A percentile compares a stretch with the other conserved stretches of the same genome.
phyloP scores from a whole-genome alignment of 441 rosid species.

The Daphne laureola region DNA sequence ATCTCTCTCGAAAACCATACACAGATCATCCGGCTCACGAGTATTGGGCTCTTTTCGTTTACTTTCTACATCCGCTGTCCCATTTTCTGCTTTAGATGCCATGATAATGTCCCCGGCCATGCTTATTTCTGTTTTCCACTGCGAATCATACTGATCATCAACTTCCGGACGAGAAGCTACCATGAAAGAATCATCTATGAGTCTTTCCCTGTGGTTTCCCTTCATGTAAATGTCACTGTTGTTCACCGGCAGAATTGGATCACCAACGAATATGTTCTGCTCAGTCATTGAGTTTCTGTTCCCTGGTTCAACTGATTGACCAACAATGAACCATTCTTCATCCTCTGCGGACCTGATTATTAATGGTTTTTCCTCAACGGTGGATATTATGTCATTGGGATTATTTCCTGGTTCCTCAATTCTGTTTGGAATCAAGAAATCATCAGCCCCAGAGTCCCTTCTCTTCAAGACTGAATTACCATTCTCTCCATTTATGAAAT shows the following conservation, averaged over 20 bases:
- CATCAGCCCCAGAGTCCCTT: conserved; percentile 39
- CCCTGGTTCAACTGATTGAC: conserved; percentile 26
- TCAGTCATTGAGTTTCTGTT: conserved; percentile 20
- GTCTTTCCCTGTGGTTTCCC: conserved; percentile 29
- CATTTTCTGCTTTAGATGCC: conserved; percentile 28
- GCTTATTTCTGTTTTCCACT: conserved; percentile 61
- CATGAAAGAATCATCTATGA: conserved; percentile 75
- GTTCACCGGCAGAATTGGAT: conserved; percentile 15
- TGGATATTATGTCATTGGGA: conserved; percentile 20
- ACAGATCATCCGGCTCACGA: conserved; percentile 59
- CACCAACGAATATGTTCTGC: conserved; percentile 32
- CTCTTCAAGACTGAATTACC: conserved; percentile 35
- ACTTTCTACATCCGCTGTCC: conserved; percentile 18
- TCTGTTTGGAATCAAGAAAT: conserved; percentile 36
- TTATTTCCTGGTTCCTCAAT: conserved; percentile 33
- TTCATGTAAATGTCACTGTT: conserved; percentile 17
- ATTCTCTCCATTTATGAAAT: conserved; percentile 39
- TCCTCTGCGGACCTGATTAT: conserved; percentile 42
- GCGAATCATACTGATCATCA: conserved; percentile 36
- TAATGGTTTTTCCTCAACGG: conserved; percentile 26
- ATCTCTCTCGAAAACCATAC: conserved; percentile 52
- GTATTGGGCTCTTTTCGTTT: conserved; percentile 23
- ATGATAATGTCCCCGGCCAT: conserved; percentile 51
- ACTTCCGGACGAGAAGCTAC: conserved; percentile 34
- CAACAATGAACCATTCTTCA: conserved; percentile 51